Evolutionary conservation across 352 stramenopile species (phyloP).

Genomic region (Globisporangium carolinianum): DNA sequence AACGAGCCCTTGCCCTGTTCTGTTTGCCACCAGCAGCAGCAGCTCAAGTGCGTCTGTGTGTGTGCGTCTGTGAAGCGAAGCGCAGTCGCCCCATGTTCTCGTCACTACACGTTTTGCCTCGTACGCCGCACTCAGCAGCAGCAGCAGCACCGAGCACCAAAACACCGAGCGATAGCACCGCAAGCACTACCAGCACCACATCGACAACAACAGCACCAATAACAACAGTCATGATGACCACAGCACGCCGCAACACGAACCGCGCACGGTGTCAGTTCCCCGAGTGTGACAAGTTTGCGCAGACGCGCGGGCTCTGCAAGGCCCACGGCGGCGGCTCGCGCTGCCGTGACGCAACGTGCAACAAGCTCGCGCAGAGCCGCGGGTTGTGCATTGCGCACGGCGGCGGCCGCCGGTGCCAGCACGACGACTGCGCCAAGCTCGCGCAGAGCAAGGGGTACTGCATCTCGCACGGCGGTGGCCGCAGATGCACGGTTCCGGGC

Average conservation of each 20-base stretch:
- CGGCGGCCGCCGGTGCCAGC: slow-evolving; percentile 65
- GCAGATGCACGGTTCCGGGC: slow-evolving; percentile 58
- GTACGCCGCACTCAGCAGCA: slow-evolving; percentile 11
- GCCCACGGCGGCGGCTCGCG: slow-evolving; percentile 77
- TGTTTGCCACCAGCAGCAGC: neutral
- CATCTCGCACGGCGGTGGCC: slow-evolving; percentile 75
- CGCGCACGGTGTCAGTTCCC: slow-evolving; percentile 67
- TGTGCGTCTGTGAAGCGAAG: neutral
- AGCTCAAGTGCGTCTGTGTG: neutral
- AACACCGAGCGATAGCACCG: no score
- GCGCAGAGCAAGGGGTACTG: slow-evolving; percentile 78
- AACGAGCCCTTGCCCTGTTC: neutral
- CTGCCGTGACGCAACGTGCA: slow-evolving; percentile 68
- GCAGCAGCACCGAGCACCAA: slow-evolving; percentile 11
- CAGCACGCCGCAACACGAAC: slow-evolving; percentile 49
- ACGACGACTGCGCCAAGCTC: slow-evolving; percentile 63
- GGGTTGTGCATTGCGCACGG: slow-evolving; percentile 77
- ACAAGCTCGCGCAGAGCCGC: slow-evolving; percentile 75
- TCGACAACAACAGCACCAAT: neutral
- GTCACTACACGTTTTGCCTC: slow-evolving; percentile 31
- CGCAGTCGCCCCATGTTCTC: neutral
- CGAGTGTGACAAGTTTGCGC: slow-evolving; percentile 79
- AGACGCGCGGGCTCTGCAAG: slow-evolving; percentile 77
- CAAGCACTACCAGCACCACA: slow-evolving; percentile 22
- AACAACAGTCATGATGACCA: slow-evolving; percentile 19